A percentile compares a stretch with the other conserved stretches of the same genome.
phyloP scores from a whole-genome alignment of 139 green algal species.

The Chlamydomonas sphaeroides region DNA sequence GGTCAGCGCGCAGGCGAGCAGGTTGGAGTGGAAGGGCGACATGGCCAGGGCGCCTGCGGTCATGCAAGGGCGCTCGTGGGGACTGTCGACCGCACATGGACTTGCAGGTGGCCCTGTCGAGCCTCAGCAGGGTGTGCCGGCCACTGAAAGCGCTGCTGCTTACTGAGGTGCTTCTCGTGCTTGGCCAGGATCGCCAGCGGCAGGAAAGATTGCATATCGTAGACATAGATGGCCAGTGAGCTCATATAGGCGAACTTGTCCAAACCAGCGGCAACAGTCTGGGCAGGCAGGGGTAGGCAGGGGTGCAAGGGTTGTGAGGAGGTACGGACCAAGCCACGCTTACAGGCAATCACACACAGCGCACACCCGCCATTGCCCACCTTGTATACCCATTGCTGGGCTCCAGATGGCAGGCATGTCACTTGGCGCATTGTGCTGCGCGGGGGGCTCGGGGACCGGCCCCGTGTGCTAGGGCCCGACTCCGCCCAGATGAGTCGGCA shows the following conservation, averaged over 20 bases:
- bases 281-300: too few species aligned
- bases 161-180: constrained; percentile 48
- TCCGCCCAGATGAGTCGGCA: too few species aligned
- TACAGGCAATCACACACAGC: too few species aligned
- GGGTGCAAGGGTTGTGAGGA: too few species aligned
- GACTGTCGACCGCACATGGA: too few species aligned
- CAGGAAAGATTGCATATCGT: constrained; percentile 12
- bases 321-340: too few species aligned
- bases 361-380: not conserved
- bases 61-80: too few species aligned
- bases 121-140: too few species aligned
- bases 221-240: constrained; percentile 28
- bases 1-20: constrained; percentile 42
- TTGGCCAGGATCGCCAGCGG: constrained; percentile 47
- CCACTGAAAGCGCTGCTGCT: too few species aligned
- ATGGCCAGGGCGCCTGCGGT: constrained; percentile 40
- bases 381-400: constrained; percentile 29
- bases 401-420: constrained; percentile 7
- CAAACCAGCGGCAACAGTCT: constrained; percentile 24
- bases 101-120: too few species aligned
- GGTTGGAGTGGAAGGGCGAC: constrained; percentile 47
- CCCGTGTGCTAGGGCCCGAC: too few species aligned
- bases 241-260: constrained; percentile 36
- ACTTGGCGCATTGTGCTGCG: constrained; percentile 6
- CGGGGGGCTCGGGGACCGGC: too few species aligned